Conservation (phyloP, 371 early-diverging fungal species). For the Gilbertella persicaria region DNA sequence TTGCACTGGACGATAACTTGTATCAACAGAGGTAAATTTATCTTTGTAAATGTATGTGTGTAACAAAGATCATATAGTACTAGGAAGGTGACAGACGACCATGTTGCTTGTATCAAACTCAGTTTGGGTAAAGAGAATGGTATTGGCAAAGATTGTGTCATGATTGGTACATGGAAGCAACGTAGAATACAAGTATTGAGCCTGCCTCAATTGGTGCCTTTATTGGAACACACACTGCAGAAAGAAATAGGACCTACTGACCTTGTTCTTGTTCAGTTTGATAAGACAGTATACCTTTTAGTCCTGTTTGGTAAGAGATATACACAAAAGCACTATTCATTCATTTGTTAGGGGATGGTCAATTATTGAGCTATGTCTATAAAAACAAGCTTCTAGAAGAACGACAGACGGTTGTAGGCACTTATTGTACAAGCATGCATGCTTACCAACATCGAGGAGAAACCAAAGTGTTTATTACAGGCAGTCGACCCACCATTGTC, state of each 20-base stretch:
- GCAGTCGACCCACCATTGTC: conserved; percentile 85
- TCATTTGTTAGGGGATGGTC: conserved; percentile 70
- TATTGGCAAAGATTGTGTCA: conserved; percentile 9
- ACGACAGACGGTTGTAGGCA: conserved; percentile 19
- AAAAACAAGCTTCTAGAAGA: conserved; percentile 11
- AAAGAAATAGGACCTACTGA: conserved; percentile 7
- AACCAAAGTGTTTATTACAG: conserved; percentile 74
- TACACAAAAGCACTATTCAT: background rate
- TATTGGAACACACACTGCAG: conserved; percentile 1
- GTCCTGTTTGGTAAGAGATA: conserved; percentile 64
- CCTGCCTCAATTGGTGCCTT: conserved; percentile 4
- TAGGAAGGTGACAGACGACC: conserved; percentile 5
- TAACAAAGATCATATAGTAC: background rate
- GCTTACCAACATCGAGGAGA: conserved; percentile 27
- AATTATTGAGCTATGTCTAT: conserved; percentile 60
- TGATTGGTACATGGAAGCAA: conserved; percentile 12
- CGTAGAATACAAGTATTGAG: background rate
- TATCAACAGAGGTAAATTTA: conserved; percentile 45
- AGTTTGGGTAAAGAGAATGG: conserved; percentile 12
- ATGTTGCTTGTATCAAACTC: conserved; percentile 14
- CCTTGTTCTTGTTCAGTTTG: conserved; percentile 64
- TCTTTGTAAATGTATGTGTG: conserved; percentile 2
- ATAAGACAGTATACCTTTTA: conserved; percentile 64
- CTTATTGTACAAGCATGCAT: conserved; percentile 20
- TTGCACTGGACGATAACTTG: conserved; percentile 53